A percentile compares a stretch with the other conserved stretches of the same genome.
phyloP scores from a whole-genome alignment of 2,329 filamentous ascomycete genomes.

The Neofusicoccum sp. region DNA sequence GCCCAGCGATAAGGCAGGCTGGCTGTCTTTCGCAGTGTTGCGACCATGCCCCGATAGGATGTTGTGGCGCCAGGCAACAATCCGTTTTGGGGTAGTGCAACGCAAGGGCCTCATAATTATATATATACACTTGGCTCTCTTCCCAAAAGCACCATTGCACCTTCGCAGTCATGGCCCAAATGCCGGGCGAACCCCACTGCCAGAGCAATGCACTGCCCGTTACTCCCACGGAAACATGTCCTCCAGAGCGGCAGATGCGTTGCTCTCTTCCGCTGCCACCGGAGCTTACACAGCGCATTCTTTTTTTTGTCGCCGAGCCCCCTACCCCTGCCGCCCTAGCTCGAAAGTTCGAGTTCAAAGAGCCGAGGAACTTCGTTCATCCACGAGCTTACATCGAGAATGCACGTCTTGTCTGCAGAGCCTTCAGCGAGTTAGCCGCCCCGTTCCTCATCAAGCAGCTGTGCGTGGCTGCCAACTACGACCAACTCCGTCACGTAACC shows the following conservation, averaged over 20 bases:
- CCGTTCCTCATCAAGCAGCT: not conserved
- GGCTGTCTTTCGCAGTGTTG: too few relatives aligned
- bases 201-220: not conserved
- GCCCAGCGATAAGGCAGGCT: too few relatives aligned
- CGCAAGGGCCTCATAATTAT: not conserved
- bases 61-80: conserved; percentile 9
- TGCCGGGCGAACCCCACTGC: too few relatives aligned
- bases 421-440: not conserved
- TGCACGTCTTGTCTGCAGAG: conserved; percentile 6
- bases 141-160: too few relatives aligned
- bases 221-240: not conserved
- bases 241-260: not conserved
- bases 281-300: not conserved
- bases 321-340: not conserved
- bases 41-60: too few relatives aligned
- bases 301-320: not conserved
- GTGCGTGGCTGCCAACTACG: not conserved
- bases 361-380: not conserved
- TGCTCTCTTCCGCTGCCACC: not conserved
- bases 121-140: not conserved
- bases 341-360: not conserved
- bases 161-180: not conserved
- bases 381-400: not conserved
- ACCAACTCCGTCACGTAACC: not conserved
- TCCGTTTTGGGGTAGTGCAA: not conserved